Evolutionary conservation across 208 protist species (phyloP).

Genomic region (Novymonas esmeraldas): DNA sequence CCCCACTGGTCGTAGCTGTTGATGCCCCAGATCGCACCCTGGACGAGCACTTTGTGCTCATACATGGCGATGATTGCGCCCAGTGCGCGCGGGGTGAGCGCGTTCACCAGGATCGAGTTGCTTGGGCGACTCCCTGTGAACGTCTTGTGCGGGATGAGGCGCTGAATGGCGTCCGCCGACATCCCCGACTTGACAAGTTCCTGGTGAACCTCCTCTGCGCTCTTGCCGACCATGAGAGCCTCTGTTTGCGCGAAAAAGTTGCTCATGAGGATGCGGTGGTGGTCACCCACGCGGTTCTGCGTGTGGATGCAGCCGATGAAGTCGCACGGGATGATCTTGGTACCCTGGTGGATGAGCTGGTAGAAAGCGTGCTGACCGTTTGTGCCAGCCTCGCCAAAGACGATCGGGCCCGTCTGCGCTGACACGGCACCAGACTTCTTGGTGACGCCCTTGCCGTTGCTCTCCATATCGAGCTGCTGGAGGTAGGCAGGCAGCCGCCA

Average conservation of each 20-base stretch:
- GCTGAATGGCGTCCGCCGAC: constrained; percentile 58
- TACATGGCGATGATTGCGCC: constrained; percentile 97
- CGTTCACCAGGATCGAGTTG: constrained; percentile 95
- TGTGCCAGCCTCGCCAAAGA: constrained; percentile 97
- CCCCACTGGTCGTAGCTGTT: constrained; percentile 98
- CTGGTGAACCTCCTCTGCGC: constrained; percentile 70
- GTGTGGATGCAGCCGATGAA: constrained; percentile 94
- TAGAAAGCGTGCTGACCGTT: constrained; percentile 96
- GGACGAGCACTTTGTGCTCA: constrained; percentile 98
- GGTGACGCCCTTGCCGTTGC: constrained; percentile 95
- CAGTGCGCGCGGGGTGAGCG: constrained; percentile 92
- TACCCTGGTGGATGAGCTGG: constrained; percentile 97
- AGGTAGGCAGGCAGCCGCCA: constrained; percentile 97
- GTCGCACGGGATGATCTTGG: constrained; percentile 96
- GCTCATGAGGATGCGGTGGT: constrained; percentile 96
- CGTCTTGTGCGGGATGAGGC: constrained; percentile 79
- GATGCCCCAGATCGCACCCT: constrained; percentile 97
- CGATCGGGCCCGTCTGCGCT: constrained; percentile 94
- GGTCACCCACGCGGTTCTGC: constrained; percentile 93
- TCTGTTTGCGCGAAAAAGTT: constrained; percentile 98
- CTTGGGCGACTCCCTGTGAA: constrained; percentile 96
- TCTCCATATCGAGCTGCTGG: constrained; percentile 98
- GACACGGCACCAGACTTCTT: constrained; percentile 57
- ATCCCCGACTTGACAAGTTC: constrained; percentile 71
- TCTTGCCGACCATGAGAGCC: constrained; percentile 97